These are phyloP conservation scores for Neurospora sp. DNA, from an alignment of 495 filamentous ascomycete genomes.

Conservation along the genomic window DNA sequence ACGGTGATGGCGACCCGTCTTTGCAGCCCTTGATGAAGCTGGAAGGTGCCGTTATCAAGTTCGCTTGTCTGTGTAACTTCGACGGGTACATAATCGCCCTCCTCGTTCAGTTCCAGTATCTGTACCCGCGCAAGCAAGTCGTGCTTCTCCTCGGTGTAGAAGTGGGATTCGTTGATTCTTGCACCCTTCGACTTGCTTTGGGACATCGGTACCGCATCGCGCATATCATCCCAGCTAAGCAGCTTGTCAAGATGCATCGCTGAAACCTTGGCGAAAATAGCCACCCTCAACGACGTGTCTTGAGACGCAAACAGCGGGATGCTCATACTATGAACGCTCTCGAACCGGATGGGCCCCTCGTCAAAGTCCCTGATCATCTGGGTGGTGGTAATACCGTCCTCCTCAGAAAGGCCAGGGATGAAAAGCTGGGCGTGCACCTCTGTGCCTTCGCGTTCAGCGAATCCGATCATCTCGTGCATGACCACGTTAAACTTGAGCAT, in stretches of 20 bases:
- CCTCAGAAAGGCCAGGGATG: conserved; percentile 83
- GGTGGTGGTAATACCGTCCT: conserved; percentile 86
- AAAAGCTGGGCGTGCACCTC: conserved; percentile 95
- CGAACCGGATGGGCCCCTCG: conserved; percentile 87
- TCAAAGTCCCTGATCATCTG: conserved; percentile 93
- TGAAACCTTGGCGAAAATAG: conserved; percentile 85
- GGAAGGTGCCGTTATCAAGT: conserved; percentile 77
- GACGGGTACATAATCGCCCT: conserved; percentile 82
- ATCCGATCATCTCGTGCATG: conserved; percentile 94
- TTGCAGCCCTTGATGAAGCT: conserved; percentile 92
- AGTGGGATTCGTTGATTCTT: conserved; percentile 81
- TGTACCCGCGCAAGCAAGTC: conserved; percentile 83
- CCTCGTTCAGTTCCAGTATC: conserved; percentile 82
- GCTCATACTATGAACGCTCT: conserved; percentile 98
- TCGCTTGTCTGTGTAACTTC: conserved; percentile 80
- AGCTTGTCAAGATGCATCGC: conserved; percentile 95
- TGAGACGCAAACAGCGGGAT: conserved; percentile 76
- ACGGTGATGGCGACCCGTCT: conserved; percentile 77
- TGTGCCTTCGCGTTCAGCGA: conserved; percentile 91
- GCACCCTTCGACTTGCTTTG: conserved; percentile 54
- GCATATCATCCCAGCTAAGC: conserved; percentile 98
- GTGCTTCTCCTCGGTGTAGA: conserved; percentile 84
- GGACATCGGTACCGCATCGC: conserved; percentile 50
- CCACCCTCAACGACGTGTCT: conserved; percentile 70
- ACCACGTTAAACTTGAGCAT: conserved; percentile 98